phyloP scores from a whole-genome alignment of 1,284 basidiomycete genomes.

The Cystobasidiaceae sp. region DNA sequence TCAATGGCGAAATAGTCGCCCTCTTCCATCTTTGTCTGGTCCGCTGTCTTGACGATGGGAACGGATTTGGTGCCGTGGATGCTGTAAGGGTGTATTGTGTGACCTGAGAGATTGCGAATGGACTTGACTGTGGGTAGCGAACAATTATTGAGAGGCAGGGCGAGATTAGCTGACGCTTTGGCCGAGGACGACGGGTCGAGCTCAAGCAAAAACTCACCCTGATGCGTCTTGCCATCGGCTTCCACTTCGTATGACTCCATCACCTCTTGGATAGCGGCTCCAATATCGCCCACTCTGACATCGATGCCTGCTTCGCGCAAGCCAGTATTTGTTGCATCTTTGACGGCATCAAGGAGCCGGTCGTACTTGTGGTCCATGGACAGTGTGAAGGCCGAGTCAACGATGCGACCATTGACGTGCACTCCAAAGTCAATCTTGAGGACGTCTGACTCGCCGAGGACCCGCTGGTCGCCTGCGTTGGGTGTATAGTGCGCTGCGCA shows the following conservation, averaged over 20 bases:
- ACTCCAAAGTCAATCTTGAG: slow-evolving; percentile 97
- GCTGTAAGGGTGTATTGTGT: slow-evolving; percentile 79
- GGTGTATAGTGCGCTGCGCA: slow-evolving; percentile 97
- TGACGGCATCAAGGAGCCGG: slow-evolving; percentile 81
- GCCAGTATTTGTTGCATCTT: slow-evolving; percentile 88
- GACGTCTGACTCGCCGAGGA: slow-evolving; percentile 76
- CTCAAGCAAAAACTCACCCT: slow-evolving; percentile 55
- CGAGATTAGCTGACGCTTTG: not conserved
- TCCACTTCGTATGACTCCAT: slow-evolving; percentile 99
- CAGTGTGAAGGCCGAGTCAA: slow-evolving; percentile 94
- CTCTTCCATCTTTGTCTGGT: slow-evolving; percentile 97
- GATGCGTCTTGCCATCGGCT: slow-evolving; percentile 73
- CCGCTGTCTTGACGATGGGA: slow-evolving; percentile 72
- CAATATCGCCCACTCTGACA: slow-evolving; percentile 86
- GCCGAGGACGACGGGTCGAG: not conserved
- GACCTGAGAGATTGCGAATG: slow-evolving; percentile 85
- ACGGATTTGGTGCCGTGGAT: slow-evolving; percentile 87
- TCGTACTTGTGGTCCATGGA: slow-evolving; percentile 85
- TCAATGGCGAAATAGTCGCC: slow-evolving; percentile 99
- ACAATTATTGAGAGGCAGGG: not conserved
- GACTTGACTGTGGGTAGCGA: slow-evolving; percentile 66
- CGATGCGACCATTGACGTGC: slow-evolving; percentile 88
- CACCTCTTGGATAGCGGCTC: slow-evolving; percentile 88
- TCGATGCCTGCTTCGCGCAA: slow-evolving; percentile 93
- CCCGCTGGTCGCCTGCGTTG: slow-evolving; percentile 58